Evolutionary conservation across 495 filamentous ascomycete species (phyloP), one percentile per base, ranked within the genome.

Genomic region (Terfezia boudieri): DNA sequence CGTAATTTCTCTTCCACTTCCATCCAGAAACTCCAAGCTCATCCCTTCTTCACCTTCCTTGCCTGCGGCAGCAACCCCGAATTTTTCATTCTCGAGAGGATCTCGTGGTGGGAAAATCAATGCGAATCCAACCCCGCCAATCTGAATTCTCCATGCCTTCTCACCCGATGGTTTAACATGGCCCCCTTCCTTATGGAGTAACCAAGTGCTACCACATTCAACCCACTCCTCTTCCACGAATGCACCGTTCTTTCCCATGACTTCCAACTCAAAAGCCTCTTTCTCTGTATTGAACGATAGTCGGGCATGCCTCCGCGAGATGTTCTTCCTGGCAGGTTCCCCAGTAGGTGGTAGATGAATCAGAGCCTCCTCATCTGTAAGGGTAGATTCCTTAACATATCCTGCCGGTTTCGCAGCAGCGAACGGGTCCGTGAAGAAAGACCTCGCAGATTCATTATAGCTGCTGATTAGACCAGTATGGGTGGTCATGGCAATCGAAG

Each of bases 231-330:
- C 82, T 52, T 94, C 82, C 50, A 84, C 77, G 57, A 89, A 93
- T 36, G 83, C 81, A 36, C 86, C 86, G 63, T 94, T 95, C 59
- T 80, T 76, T 52, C 89, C 86, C 60, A 89, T 70, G 4, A 92
- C 78, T 41, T 81, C 72, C 60, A 90, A 77, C 62, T 92, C 81
- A 57, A 88, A 98, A 12, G 80, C 66, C 53, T 79, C 74, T 57
- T 74, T 75, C 20, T 79, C 74, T 56, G 79, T 79, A 60, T 89
- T 87, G 66, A 84, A 96, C 11, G 76, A 67, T 53, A 98, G 87
- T 61, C 78, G 81, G 37, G 87, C 76, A 66, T 98, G 90, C 62
- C 82, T 73, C 41, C 89, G 76, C 7, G 88, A 94, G 37, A 96
- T 95, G 23, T 76, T 79, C 53, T 81, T 82, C 22, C 50, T 57